Conservation (phyloP, 257 asterid genomes). For the Agastache rugosa region DNA sequence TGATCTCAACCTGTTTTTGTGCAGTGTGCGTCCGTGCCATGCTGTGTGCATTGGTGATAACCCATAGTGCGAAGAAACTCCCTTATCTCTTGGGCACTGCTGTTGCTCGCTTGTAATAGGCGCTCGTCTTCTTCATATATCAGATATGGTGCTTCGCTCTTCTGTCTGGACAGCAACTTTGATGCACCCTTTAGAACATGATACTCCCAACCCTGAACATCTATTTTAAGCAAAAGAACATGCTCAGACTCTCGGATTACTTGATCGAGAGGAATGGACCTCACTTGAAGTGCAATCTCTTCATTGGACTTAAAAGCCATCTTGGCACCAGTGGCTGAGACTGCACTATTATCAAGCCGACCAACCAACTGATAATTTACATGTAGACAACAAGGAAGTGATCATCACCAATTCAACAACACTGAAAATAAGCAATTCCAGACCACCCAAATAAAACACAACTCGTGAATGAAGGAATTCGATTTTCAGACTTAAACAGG, state of each 20-base stretch:
- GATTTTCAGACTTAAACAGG: not conserved
- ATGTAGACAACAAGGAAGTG: constrained; percentile 19
- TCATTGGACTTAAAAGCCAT: constrained; percentile 94
- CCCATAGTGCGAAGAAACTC: constrained; percentile 77
- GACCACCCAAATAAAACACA: not conserved
- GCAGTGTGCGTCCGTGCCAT: constrained; percentile 97
- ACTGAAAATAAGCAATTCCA: not conserved
- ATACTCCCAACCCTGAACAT: constrained; percentile 99
- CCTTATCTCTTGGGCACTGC: constrained; percentile 76
- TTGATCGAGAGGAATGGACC: constrained; percentile 80
- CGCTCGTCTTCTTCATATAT: constrained; percentile 98
- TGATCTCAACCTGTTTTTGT: constrained; percentile 62
- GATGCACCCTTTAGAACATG: constrained; percentile 93
- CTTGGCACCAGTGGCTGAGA: constrained; percentile 92
- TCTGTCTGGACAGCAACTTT: constrained; percentile 77
- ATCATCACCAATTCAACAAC: constrained; percentile 4
- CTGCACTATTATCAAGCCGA: constrained; percentile 95
- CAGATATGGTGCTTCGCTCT: constrained; percentile 89
- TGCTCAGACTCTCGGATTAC: constrained; percentile 67
- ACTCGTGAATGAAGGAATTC: not conserved
- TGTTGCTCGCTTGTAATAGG: constrained; percentile 90
- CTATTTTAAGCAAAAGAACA: constrained; percentile 83
- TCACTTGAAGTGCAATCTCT: constrained; percentile 83
- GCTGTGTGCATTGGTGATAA: constrained; percentile 71
- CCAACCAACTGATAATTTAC: constrained; percentile 75